Evolutionary conservation across 768 basidiomycete species (phyloP).

Genomic region (Leccinum broughii): DNA sequence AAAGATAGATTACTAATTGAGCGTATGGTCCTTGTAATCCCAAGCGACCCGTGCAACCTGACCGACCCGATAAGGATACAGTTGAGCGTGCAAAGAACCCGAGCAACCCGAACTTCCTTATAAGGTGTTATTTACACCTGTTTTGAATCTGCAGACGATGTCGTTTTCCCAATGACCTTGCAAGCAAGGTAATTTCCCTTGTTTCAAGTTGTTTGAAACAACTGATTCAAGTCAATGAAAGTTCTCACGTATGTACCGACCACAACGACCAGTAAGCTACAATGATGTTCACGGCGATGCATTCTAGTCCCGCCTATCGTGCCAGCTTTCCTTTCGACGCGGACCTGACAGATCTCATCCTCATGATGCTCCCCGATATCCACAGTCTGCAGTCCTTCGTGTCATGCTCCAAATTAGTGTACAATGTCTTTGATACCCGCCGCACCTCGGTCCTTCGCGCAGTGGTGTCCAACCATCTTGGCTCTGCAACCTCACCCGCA

Average conservation of each 20-base stretch:
- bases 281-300: neutral
- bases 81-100: too few species aligned
- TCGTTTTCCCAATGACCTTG: too few species aligned
- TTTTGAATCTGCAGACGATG: too few species aligned
- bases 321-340: conserved; percentile 10
- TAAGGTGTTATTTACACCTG: too few species aligned
- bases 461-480: conserved; percentile 18
- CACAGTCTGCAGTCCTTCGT: conserved; percentile 12
- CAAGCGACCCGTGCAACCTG: too few species aligned
- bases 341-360: conserved; percentile 17
- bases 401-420: conserved; percentile 19
- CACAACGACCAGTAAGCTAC: neutral
- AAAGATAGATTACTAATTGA: too few species aligned
- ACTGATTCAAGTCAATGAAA: too few species aligned
- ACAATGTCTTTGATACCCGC: conserved; percentile 14
- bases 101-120: too few species aligned
- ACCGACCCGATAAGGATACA: too few species aligned
- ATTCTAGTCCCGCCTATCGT: neutral
- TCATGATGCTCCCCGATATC: conserved; percentile 12
- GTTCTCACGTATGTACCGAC: neutral
- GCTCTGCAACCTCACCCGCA: conserved; percentile 6
- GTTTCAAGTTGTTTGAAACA: too few species aligned
- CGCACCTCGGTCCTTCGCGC: conserved; percentile 14
- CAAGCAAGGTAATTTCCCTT: too few species aligned
- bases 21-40: too few species aligned